These are phyloP conservation scores for Pichia paraexigua DNA, from an alignment of 805 yeast species.

Conservation along the genomic window DNA sequence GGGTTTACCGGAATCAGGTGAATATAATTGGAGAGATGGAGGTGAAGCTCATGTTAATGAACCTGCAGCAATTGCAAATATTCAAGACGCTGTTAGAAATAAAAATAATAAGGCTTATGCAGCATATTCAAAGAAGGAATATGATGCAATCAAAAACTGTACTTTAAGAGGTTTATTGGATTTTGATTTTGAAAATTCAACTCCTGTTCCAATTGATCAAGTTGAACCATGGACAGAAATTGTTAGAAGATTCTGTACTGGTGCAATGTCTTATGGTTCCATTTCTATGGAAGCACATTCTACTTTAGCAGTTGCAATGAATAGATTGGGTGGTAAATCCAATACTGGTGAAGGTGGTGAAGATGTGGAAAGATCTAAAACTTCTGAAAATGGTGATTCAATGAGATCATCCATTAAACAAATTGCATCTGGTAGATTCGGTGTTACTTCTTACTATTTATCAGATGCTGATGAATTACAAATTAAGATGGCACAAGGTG, in stretches of 20 bases:
- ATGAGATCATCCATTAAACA: slow-evolving; percentile 99
- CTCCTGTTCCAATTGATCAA: slow-evolving; percentile 87
- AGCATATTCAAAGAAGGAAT: slow-evolving; percentile 80
- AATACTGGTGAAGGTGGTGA: slow-evolving; percentile 99
- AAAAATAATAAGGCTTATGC: slow-evolving; percentile 91
- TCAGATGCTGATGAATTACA: slow-evolving; percentile 97
- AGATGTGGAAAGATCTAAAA: slow-evolving; percentile 81
- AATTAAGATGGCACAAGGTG: slow-evolving; percentile 99
- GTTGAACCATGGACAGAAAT: slow-evolving; percentile 99
- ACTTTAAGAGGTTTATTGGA: slow-evolving; percentile 91
- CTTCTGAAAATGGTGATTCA: slow-evolving; percentile 83
- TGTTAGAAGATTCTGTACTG: slow-evolving; percentile 95
- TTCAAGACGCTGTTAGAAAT: slow-evolving; percentile 97
- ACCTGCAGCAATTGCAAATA: slow-evolving; percentile 88
- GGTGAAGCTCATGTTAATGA: slow-evolving; percentile 94
- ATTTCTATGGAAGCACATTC: slow-evolving; percentile 98
- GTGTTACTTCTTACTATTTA: slow-evolving; percentile 90
- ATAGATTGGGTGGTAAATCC: slow-evolving; percentile 93
- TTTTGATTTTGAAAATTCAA: slow-evolving; percentile 67
- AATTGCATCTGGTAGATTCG: slow-evolving; percentile 96
- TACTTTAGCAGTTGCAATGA: slow-evolving; percentile 97
- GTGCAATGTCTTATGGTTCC: slow-evolving; percentile 99
- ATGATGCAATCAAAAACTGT: slow-evolving; percentile 86
- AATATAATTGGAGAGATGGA: slow-evolving; percentile 98
- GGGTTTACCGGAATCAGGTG: slow-evolving; percentile 89